These are phyloP conservation scores for Fusarium annulatum DNA, from an alignment of 2,329 filamentous ascomycete species.

Conservation along the genomic window DNA sequence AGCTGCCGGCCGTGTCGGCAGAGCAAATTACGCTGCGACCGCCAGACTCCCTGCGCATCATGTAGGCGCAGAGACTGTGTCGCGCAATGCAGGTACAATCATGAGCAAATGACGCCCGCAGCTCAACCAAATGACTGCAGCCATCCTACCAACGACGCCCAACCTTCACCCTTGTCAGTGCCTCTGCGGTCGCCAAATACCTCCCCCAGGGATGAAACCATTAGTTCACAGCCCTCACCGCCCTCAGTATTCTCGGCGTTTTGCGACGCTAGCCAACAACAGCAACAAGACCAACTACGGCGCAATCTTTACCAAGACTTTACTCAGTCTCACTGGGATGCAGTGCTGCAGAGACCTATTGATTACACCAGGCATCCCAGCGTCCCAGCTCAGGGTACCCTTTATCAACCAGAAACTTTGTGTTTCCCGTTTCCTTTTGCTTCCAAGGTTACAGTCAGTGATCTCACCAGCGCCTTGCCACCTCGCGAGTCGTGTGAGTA, in stretches of 20 bases:
- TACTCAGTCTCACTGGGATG: not conserved
- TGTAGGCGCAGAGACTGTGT: not conserved
- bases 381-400: not conserved
- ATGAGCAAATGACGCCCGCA: not conserved
- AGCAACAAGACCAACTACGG: not conserved
- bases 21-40: slow-evolving; percentile 2
- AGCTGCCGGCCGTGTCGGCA: slow-evolving; percentile 2
- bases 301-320: not conserved
- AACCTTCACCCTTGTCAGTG: not conserved
- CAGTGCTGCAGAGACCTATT: not conserved
- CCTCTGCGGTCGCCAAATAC: not conserved
- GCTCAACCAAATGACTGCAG: not conserved
- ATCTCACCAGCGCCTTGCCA: slow-evolving; percentile 11
- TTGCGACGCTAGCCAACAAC: not conserved
- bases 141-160: not conserved
- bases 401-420: not conserved
- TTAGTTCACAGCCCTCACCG: not conserved
- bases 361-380: not conserved
- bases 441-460: not conserved
- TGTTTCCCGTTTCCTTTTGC: not conserved
- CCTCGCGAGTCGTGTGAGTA: slow-evolving; percentile 16
- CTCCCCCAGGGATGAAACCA: not conserved
- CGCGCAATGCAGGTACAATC: not conserved
- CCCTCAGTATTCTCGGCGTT: not conserved
- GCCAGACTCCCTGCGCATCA: not conserved